Evolutionary conservation across 352 stramenopile genomes (phyloP), one percentile per base, ranked within the genome.

Genomic region (Thalassiosira ordinaria): DNA sequence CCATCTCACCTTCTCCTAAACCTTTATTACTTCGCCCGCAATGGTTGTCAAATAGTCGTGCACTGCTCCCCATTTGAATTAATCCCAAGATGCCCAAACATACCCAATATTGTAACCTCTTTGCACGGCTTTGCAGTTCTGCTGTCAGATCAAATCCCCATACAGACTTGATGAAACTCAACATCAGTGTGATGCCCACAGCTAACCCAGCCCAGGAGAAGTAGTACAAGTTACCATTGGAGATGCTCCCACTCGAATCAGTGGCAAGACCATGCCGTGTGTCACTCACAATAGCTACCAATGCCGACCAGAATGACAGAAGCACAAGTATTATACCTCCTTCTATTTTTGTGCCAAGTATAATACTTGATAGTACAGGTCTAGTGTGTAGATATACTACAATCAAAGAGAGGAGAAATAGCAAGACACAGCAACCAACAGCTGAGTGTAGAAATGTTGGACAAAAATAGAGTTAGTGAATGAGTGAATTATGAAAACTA

Each of bases 181-280:
- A 75, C 22, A 87, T 27, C 13, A 93, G 68, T 14, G 82, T 20
- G 27, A 92, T 81, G 8, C 72, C 78, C 0, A 67, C 82, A 3
- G 82, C 76, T 57, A 93, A 88, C 0, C 84, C 85, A 26, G 86
- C 89, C 88, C 87, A 92, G 7, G 77, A 81, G 68, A 91, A 91
- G 71, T 93, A 93, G 49, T 92, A 92, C 5, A 93, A 59, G 73
- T 93, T 93, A 0, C 84, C 89, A 74, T 93, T 93, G 18, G 70
- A 71, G 26, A 92, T 88, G n/a, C 75, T 84, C 31, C 81, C 82
- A 49, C 27, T 75, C n/a, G 51, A 64, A 57, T 87, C 78, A 13
- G 84, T 87, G 7, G 83, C 88, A 35, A 93, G 78, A 29, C 84
- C 85, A 63, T 88, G 81, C 27, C 65, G 29, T 9, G 84, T 83